Conservation (phyloP, 2,329 filamentous ascomycete genomes). For the Talaromyces sp. region DNA sequence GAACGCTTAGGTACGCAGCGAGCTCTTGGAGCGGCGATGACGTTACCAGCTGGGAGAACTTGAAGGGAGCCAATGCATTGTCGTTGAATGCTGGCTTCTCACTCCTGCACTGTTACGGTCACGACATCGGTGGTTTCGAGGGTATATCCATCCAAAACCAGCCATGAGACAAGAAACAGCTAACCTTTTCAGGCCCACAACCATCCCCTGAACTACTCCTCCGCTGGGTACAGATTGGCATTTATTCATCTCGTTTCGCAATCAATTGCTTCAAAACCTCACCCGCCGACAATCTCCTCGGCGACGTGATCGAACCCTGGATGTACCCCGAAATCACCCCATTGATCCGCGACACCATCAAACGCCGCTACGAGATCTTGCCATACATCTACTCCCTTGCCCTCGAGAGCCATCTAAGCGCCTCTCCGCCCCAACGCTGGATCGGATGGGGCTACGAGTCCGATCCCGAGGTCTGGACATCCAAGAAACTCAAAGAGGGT, state of each 20-base stretch:
- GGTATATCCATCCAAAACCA: conserved; percentile 34
- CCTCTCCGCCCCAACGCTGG: conserved; percentile 66
- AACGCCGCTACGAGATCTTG: conserved; percentile 66
- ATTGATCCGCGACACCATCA: conserved; percentile 61
- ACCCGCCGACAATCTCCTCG: conserved; percentile 60
- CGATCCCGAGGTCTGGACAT: conserved; percentile 63
- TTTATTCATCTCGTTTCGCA: conserved; percentile 66
- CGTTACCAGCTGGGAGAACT: conserved; percentile 67
- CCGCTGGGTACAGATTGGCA: conserved; percentile 69
- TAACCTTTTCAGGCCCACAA: conserved; percentile 48
- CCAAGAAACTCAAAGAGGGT: conserved; percentile 54
- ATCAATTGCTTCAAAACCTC: conserved; percentile 78
- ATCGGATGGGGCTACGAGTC: conserved; percentile 68
- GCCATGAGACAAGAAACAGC: background rate
- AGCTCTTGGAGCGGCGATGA: conserved; percentile 74
- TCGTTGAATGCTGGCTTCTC: conserved; percentile 66
- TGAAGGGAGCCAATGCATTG: conserved; percentile 68
- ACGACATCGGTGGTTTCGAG: conserved; percentile 73
- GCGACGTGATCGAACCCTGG: conserved; percentile 73
- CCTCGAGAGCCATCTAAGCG: conserved; percentile 58
- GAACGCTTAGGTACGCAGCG: conserved; percentile 66
- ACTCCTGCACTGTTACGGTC: conserved; percentile 66
- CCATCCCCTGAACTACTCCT: conserved; percentile 67
- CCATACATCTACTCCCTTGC: conserved; percentile 67
- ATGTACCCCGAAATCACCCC: conserved; percentile 68